Base-by-base conservation (phyloP, 2,329 filamentous ascomycete species). In the Colletotrichum falcatum region DNA sequence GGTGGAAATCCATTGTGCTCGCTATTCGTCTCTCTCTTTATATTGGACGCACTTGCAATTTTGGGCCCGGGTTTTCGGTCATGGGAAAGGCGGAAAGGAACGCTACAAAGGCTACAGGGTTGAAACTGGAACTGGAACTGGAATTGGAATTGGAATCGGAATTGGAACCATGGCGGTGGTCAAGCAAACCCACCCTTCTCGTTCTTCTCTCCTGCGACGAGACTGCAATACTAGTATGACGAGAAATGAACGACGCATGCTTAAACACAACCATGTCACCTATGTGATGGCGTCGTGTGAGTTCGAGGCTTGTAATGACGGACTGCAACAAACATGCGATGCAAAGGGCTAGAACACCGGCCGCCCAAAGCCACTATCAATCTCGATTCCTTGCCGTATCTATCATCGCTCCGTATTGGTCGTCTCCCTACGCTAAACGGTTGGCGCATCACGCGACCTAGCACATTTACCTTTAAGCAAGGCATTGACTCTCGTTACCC, bases 161-260 rank as follows among this genome's bases (percentile, higher is more conserved):
- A 39, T 39, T 39, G 37, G 16, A 39, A 44, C n/a, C 42, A 63
- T 20, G 16, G 30, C 6, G 53, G 23, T 53, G 46, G 51, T 30
- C 18, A 23, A 35, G 8, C 26, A 28, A 28, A 12, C 26, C 3
- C 14, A 49, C 3, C 46, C 30, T 58, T 58, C 35, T 20, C 28
- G n/a, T 18, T 49, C 11, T 62, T 66, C 56, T 35, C 33, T 51
- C 67, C 46, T 67, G 64, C 51, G 35, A 67, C n/a, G 58, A 70
- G 58, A 67, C 59, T 58, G 65, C 67, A 67, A 62, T 53, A 67
- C 12, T 67, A 70, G 63, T 64, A 67, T 67, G 48, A 69, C 54
- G 66, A 70, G 63, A 64, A 62, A 70, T 46, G 63, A 67, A 55
- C 61, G 46, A 60, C 23, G 61, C 16, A 42, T 59, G 30, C n/a